phyloP scores from a whole-genome alignment of 208 protist species.

The Naegleria lovaniensis region DNA sequence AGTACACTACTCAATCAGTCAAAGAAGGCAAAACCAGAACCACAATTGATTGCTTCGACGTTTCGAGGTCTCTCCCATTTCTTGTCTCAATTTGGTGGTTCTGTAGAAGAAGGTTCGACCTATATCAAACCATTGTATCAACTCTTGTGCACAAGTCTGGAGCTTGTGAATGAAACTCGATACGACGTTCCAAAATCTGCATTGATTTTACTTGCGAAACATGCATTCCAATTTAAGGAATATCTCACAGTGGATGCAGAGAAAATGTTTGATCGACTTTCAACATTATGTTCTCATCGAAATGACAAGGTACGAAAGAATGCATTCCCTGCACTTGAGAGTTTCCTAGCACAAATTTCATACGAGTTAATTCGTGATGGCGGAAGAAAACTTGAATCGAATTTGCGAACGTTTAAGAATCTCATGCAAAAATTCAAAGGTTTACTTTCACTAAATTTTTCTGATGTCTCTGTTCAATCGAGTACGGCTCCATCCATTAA shows the following conservation, averaged over 20 bases:
- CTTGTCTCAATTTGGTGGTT: slow-evolving; percentile 30
- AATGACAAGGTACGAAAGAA: slow-evolving; percentile 36
- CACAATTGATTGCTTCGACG: slow-evolving; percentile 1
- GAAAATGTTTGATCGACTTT: slow-evolving; percentile 31
- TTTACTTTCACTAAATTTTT: slow-evolving; percentile 18
- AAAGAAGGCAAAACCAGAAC: slow-evolving; percentile 29
- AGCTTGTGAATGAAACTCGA: slow-evolving; percentile 19
- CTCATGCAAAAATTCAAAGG: slow-evolving; percentile 40
- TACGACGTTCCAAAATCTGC: slow-evolving; percentile 28
- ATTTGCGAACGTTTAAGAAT: slow-evolving; percentile 35
- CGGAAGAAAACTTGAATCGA: slow-evolving; percentile 29
- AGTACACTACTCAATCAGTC: slow-evolving; percentile 32
- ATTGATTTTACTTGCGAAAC: slow-evolving; percentile 28
- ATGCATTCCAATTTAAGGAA: slow-evolving; percentile 29
- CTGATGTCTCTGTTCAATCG: not conserved
- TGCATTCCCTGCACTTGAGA: slow-evolving; percentile 35
- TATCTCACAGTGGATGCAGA: slow-evolving; percentile 41
- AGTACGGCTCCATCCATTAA: not conserved
- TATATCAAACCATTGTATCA: slow-evolving; percentile 38
- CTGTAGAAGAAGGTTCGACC: slow-evolving; percentile 27
- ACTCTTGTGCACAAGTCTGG: slow-evolving; percentile 23
- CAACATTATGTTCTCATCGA: slow-evolving; percentile 32
- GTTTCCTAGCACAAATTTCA: slow-evolving; percentile 33
- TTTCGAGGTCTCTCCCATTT: slow-evolving; percentile 28
- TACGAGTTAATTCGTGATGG: not conserved